Evolutionary conservation across 352 stramenopile species (phyloP).

Genomic region (Pythium aristosporum): DNA sequence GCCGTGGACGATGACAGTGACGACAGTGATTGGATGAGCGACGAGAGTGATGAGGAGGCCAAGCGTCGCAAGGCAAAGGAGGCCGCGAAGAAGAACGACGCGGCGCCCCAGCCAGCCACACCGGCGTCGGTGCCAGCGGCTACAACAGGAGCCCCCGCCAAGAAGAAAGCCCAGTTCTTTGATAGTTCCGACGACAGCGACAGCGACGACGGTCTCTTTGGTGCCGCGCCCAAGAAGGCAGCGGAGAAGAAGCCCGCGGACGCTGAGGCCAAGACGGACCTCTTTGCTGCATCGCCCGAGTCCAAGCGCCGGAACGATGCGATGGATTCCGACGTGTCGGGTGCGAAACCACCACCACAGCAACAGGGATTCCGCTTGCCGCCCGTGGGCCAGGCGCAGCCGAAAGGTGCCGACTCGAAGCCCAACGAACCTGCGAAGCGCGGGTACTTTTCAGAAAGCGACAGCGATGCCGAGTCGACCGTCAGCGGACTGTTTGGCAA

Average conservation of each 20-base stretch:
- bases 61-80: constrained; percentile 13
- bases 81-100: too few species aligned
- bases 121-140: not conserved
- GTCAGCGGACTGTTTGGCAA: constrained; percentile 43
- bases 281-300: constrained; percentile 31
- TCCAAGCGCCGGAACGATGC: constrained; percentile 1
- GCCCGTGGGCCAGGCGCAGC: not conserved
- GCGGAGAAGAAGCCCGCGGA: not conserved
- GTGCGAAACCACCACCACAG: not conserved
- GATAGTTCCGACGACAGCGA: constrained; percentile 48
- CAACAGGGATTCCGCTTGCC: constrained; percentile 38
- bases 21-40: constrained; percentile 51
- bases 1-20: constrained; percentile 39
- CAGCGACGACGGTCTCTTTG: constrained; percentile 62
- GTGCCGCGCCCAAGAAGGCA: constrained; percentile 27
- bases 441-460: constrained; percentile 34
- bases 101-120: not conserved
- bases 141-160: not conserved
- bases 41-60: constrained; percentile 29
- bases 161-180: constrained; percentile 47
- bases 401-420: not conserved
- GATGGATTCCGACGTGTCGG: too few species aligned
- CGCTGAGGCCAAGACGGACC: constrained; percentile 29
- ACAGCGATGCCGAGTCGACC: constrained; percentile 55
- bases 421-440: constrained; percentile 14